Evolutionary conservation across 352 stramenopile genomes (phyloP).

Genomic region (Peronospora tabacina): DNA sequence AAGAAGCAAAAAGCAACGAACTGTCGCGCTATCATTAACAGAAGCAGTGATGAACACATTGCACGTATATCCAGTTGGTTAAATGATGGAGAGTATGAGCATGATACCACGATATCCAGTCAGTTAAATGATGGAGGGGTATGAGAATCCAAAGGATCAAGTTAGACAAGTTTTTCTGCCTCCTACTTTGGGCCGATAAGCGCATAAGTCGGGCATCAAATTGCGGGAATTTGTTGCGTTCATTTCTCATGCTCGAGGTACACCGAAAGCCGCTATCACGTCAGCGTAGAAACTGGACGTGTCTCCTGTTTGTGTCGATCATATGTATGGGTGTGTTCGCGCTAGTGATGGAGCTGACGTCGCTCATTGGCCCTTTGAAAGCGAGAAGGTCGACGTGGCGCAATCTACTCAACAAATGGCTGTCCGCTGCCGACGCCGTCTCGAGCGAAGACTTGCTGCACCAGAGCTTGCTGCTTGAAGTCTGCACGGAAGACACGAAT

Average conservation of each 20-base stretch:
- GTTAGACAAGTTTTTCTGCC: no score
- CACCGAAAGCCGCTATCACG: slow-evolving; percentile 2
- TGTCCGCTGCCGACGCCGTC: slow-evolving; percentile 14
- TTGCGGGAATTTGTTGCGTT: no score
- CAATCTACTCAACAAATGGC: slow-evolving; percentile 9
- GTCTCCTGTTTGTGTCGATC: slow-evolving; percentile 15
- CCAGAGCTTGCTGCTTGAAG: slow-evolving; percentile 30
- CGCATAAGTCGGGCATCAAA: no score
- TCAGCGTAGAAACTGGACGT: slow-evolving; percentile 8
- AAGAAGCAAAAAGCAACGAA: neutral
- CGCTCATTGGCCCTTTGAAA: slow-evolving; percentile 7
- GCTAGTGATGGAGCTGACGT: slow-evolving; percentile 19
- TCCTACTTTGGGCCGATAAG: no score
- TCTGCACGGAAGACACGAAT: slow-evolving; percentile 21
- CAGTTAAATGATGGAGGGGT: no score
- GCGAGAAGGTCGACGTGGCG: slow-evolving; percentile 11
- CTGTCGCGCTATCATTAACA: neutral
- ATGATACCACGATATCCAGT: no score
- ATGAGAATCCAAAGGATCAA: no score
- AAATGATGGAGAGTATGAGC: no score
- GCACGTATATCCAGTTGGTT: no score
- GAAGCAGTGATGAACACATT: no score
- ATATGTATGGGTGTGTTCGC: slow-evolving; percentile 14
- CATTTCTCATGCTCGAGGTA: no score
- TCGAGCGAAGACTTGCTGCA: slow-evolving; percentile 26